Conservation (phyloP, 495 filamentous ascomycete species). For the Penicillium pulvis region DNA sequence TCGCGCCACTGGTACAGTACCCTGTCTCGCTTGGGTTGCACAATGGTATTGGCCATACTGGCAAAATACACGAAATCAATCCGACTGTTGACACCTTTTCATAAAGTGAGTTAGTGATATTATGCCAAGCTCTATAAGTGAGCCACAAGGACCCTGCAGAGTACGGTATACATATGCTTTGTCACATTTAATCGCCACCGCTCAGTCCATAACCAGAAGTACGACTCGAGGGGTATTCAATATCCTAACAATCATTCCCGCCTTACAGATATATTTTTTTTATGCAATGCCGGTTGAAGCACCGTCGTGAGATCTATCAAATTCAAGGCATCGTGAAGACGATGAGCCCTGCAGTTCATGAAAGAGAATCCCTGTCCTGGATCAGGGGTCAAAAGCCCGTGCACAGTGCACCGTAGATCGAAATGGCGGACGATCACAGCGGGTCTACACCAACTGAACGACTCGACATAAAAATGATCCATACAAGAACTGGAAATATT, state of each 20-base stretch:
- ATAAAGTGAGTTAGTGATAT: neutral
- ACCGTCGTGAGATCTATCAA: neutral
- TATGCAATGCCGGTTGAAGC: neutral
- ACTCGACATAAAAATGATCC: neutral
- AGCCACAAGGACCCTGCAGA: neutral
- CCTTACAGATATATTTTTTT: neutral
- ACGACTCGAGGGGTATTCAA: neutral
- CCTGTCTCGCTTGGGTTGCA: neutral
- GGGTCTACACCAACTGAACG: neutral
- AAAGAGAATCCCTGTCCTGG: neutral
- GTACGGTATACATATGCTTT: neutral
- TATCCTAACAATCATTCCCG: neutral
- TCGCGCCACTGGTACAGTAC: neutral
- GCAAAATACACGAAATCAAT: too few relatives aligned
- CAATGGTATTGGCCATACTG: neutral
- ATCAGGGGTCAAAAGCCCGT: constrained; percentile 4
- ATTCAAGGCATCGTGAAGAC: neutral
- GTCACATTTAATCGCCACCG: neutral
- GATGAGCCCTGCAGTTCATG: too few relatives aligned
- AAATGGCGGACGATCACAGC: neutral
- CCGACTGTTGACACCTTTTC: too few relatives aligned
- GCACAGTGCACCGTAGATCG: neutral
- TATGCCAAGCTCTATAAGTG: neutral
- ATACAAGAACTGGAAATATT: neutral
- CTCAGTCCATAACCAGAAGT: neutral